Conservation (phyloP, 148 eudicot species). For the Suaeda aralocaspica region DNA sequence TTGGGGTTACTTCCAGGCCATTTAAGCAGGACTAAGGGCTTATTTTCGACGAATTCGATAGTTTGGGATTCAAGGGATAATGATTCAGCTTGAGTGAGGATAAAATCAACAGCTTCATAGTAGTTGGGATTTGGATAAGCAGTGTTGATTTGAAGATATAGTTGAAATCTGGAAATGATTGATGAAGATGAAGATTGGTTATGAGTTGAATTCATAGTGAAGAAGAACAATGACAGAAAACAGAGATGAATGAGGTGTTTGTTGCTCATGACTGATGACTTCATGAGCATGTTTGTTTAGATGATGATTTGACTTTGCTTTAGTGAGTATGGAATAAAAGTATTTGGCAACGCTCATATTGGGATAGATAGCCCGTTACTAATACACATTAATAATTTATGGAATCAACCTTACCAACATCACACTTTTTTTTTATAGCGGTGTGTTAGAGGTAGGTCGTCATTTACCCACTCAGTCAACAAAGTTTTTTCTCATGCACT, state of each 20-base stretch:
- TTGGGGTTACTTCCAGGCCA: slow-evolving; percentile 63
- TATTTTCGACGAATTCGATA: slow-evolving; percentile 55
- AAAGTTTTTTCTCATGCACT: too few relatives aligned
- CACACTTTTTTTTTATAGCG: too few relatives aligned
- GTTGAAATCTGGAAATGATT: slow-evolving; percentile 68
- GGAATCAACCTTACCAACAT: too few relatives aligned
- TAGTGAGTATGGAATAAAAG: background rate
- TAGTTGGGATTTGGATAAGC: slow-evolving; percentile 83
- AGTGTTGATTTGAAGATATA: slow-evolving; percentile 74
- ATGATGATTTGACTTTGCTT: background rate
- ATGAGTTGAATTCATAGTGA: background rate
- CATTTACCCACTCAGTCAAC: too few relatives aligned
- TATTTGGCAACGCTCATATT: too few relatives aligned
- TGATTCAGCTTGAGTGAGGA: slow-evolving; percentile 55
- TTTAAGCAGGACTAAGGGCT: slow-evolving; percentile 68
- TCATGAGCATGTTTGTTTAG: background rate
- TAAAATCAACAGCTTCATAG: slow-evolving; percentile 63
- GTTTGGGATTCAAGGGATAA: slow-evolving; percentile 53
- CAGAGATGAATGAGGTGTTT: background rate
- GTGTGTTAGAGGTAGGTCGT: too few relatives aligned
- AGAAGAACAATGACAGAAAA: slow-evolving; percentile 9
- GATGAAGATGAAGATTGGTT: slow-evolving; percentile 15
- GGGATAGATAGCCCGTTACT: too few relatives aligned
- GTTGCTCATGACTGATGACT: too few relatives aligned
- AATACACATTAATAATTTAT: too few relatives aligned